Base-by-base conservation (phyloP, 2,329 filamentous ascomycete genomes). In the Penicillium polonicum region DNA sequence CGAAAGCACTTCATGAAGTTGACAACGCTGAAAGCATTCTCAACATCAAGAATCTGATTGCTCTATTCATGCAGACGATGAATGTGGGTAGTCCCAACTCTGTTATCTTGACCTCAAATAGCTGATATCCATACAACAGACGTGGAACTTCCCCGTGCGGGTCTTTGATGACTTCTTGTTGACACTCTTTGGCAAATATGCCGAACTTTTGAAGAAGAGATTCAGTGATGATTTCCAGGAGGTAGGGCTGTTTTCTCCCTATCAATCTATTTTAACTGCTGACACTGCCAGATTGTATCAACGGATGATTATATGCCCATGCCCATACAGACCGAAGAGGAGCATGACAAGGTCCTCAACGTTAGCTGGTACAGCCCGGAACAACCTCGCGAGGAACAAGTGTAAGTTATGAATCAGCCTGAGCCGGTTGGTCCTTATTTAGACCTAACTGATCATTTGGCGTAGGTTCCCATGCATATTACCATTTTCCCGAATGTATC, bases 291-390 rank as follows among this genome's bases (percentile, higher is more conserved):
- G 78, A 88, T 89, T 65, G 85, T 89, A 25, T 82, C 90, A n/a
- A 97, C 91, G 0, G 94, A 99, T 72, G 94, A 99, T 75, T 99
- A 99, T 76, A 99, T 99, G 93, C 95, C 94, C 2, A 97, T 99
- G 94, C 90, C 91, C 2, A 96, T 97, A 72, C 91, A 92, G 68
- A 92, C 89, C 21, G 77, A 83, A 17, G 92, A 96, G 67, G 92
- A 97, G 70, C 97, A 96, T 71, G 91, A 95, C 68, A 96, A 97
- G 69, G 93, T 99, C 36, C 85, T 97, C 63, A 94, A 92, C 60
- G 92, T 97, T 59, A 96, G 90, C 77, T 99, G 93, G 93, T 97
- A 96, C 73, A 88, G 85, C 1, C 92, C 92, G 43, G 91, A 96
- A 33, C 91, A 90, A 66, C 79, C 87, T 19, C 78, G 84, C 31